Evolutionary conservation across 108 stramenopile genomes (phyloP).

Genomic region (Stephanodiscus triporus): DNA sequence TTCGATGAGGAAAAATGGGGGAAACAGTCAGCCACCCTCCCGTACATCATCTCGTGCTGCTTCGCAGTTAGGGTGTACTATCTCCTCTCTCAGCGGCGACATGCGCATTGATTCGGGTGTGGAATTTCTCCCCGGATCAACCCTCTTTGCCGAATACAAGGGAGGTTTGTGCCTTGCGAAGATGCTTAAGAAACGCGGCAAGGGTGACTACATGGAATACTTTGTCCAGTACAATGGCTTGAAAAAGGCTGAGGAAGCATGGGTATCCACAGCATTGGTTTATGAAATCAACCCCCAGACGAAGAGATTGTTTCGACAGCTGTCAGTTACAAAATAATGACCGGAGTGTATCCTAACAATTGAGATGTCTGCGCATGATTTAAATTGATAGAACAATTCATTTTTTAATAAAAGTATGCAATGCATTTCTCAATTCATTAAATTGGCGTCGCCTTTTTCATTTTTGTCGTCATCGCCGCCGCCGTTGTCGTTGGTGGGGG

Average conservation of each 20-base stretch:
- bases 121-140: slow-evolving; percentile 57
- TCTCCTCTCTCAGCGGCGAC: slow-evolving; percentile 24
- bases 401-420: too few species aligned
- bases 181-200: slow-evolving; percentile 57
- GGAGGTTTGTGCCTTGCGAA: slow-evolving; percentile 44
- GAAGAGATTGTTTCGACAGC: slow-evolving; percentile 46
- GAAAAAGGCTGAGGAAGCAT: slow-evolving; percentile 36
- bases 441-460: too few species aligned
- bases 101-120: slow-evolving; percentile 51
- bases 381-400: too few species aligned
- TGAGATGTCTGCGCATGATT: too few species aligned
- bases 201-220: slow-evolving; percentile 56
- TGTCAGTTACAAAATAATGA: slow-evolving; percentile 20
- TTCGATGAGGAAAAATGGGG: not conserved
- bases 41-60: slow-evolving; percentile 1
- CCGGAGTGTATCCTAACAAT: not conserved
- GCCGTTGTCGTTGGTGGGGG: too few species aligned
- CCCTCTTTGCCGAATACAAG: slow-evolving; percentile 49
- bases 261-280: slow-evolving; percentile 42
- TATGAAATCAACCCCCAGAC: slow-evolving; percentile 63
- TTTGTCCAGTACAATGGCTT: slow-evolving; percentile 48
- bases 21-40: not conserved
- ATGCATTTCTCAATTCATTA: too few species aligned
- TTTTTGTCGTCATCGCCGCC: too few species aligned
- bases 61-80: not conserved